Evolutionary conservation across 768 basidiomycete species (phyloP).

Genomic region (Russula griseocarnosa): DNA sequence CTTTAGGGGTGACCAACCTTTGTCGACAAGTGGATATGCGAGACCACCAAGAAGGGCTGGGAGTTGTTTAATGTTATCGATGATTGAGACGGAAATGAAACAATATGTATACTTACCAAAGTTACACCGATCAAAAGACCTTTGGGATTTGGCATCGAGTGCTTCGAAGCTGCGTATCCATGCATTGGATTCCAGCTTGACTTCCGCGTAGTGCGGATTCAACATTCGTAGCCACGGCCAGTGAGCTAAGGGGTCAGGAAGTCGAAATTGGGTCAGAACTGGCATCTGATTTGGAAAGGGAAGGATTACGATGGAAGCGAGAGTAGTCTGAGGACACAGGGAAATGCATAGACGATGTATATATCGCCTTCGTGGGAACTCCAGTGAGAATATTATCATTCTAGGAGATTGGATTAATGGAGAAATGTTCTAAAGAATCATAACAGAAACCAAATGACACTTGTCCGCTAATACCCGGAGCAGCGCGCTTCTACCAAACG

Average conservation of each 20-base stretch:
- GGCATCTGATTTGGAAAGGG: not conserved
- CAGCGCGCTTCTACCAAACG: not conserved
- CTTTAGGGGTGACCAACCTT: constrained; percentile 32
- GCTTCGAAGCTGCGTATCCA: constrained; percentile 41
- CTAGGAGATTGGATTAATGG: not conserved
- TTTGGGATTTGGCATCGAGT: constrained; percentile 38
- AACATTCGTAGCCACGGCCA: constrained; percentile 46
- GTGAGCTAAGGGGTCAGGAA: constrained; percentile 40
- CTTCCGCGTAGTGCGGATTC: constrained; percentile 38
- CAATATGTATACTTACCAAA: constrained; percentile 35
- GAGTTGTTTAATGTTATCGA: not conserved
- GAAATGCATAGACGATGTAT: not conserved
- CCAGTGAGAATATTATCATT: not conserved
- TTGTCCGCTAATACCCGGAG: not conserved
- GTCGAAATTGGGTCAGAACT: constrained; percentile 25
- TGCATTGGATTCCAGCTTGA: constrained; percentile 37
- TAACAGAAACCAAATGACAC: not conserved
- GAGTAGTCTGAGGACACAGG: not conserved
- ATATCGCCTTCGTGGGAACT: not conserved
- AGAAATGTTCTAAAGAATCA: not conserved
- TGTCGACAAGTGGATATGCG: constrained; percentile 36
- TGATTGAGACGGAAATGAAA: not conserved
- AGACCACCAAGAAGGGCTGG: constrained; percentile 41
- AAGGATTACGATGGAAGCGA: not conserved
- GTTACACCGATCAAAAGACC: constrained; percentile 42